Conservation (phyloP, 805 yeast species). For the Wickerhamomyces alni region DNA sequence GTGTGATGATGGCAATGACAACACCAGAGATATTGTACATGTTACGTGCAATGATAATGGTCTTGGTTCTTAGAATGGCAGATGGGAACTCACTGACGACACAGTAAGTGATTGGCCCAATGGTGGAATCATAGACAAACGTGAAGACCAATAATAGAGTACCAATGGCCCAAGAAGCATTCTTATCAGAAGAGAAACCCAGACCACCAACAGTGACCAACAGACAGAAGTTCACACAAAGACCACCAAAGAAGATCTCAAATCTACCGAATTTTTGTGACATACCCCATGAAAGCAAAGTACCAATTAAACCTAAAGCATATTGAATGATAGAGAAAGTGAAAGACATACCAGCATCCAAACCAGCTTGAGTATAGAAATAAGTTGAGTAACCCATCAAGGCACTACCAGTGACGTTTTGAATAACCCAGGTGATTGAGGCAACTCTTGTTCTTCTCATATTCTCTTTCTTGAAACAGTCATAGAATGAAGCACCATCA, state of each 20-base stretch:
- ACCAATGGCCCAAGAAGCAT: slow-evolving; percentile 24
- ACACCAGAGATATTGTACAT: slow-evolving; percentile 28
- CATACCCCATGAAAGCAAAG: slow-evolving; percentile 27
- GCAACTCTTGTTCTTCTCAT: slow-evolving; percentile 38
- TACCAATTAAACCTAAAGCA: slow-evolving; percentile 27
- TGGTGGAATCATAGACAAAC: slow-evolving; percentile 30
- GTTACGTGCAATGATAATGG: slow-evolving; percentile 30
- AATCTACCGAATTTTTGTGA: slow-evolving; percentile 27
- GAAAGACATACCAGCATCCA: slow-evolving; percentile 35
- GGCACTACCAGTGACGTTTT: slow-evolving; percentile 41
- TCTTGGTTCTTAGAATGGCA: slow-evolving; percentile 32
- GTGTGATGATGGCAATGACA: slow-evolving; percentile 32
- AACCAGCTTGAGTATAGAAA: slow-evolving; percentile 44
- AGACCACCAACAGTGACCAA: slow-evolving; percentile 24
- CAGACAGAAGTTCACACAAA: slow-evolving; percentile 8
- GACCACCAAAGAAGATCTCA: slow-evolving; percentile 23
- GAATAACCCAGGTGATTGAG: slow-evolving; percentile 36
- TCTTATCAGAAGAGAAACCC: slow-evolving; percentile 12
- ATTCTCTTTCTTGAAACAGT: slow-evolving; percentile 40
- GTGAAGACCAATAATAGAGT: slow-evolving; percentile 25
- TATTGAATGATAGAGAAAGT: slow-evolving; percentile 31
- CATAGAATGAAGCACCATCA: slow-evolving; percentile 27
- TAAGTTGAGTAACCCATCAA: slow-evolving; percentile 42
- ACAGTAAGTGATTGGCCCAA: slow-evolving; percentile 36
- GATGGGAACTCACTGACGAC: slow-evolving; percentile 36